Evolutionary conservation across 1,139 yeast genomes (phyloP).

Genomic region (Candida dubliniensis): DNA sequence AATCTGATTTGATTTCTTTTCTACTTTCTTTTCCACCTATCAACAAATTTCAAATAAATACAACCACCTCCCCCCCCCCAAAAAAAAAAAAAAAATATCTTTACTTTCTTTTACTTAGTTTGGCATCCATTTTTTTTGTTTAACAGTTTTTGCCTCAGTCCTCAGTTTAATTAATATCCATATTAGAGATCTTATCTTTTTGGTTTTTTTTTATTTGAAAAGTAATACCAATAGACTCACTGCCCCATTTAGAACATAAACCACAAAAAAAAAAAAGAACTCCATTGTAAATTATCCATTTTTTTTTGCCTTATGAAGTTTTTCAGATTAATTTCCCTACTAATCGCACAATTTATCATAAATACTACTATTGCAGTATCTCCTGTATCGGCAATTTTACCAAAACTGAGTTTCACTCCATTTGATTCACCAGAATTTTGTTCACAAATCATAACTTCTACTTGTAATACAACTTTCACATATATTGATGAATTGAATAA

Average conservation of each 20-base stretch:
- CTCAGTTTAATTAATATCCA: too few species aligned
- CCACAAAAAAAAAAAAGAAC: not conserved
- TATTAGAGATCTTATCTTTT: not conserved
- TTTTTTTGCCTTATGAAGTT: not conserved
- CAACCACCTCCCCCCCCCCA: too few species aligned
- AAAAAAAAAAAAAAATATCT: not conserved
- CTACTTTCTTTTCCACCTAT: not conserved
- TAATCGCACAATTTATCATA: conserved; percentile 9
- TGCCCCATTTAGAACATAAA: not conserved
- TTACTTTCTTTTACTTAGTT: not conserved
- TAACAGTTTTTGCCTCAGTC: not conserved
- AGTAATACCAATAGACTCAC: too few species aligned
- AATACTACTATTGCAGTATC: conserved; percentile 5
- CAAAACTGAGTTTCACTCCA: conserved; percentile 25
- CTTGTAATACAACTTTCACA: conserved; percentile 49
- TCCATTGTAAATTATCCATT: too few species aligned
- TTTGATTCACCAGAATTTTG: conserved; percentile 50
- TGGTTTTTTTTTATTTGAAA: not conserved
- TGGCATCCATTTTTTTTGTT: not conserved
- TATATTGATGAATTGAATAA: conserved; percentile 42
- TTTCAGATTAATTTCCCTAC: conserved; percentile 4
- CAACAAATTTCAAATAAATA: not conserved
- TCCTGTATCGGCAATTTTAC: conserved; percentile 9
- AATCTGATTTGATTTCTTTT: not conserved
- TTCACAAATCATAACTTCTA: conserved; percentile 47